phyloP scores from a whole-genome alignment of 2,329 filamentous ascomycete species.

The Chrysoporthe cubensis region DNA sequence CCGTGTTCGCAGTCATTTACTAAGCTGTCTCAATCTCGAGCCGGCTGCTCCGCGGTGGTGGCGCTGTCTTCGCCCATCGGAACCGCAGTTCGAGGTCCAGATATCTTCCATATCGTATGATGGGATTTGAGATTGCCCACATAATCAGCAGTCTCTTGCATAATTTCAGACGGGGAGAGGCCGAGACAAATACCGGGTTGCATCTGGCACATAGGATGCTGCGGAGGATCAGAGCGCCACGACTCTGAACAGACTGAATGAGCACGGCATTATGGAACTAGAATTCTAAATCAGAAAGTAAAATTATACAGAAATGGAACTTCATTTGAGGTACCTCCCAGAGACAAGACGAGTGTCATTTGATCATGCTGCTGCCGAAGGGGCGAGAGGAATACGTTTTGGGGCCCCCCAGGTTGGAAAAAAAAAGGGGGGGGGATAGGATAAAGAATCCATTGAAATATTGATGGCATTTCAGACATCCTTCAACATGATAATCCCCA shows the following conservation, averaged over 20 bases:
- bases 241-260: neutral
- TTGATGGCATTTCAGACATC: neutral
- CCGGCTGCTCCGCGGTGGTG: neutral
- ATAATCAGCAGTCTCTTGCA: neutral
- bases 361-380: too few relatives aligned
- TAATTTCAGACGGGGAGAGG: neutral
- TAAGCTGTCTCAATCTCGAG: too few relatives aligned
- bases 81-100: neutral
- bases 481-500: neutral
- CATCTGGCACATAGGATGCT: neutral
- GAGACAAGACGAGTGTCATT: neutral
- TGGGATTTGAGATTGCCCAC: neutral
- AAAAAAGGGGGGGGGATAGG: neutral
- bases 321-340: neutral
- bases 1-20: too few relatives aligned
- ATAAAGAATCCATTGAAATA: neutral
- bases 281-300: too few relatives aligned
- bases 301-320: too few relatives aligned
- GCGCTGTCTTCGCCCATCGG: neutral
- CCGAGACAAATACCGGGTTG: neutral
- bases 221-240: neutral
- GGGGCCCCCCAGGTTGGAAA: neutral
- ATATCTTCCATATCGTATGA: neutral
- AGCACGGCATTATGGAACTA: neutral
- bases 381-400: neutral